Evolutionary conservation across 2,329 filamentous ascomycete genomes (phyloP), one percentile per base, ranked within the genome.

Genomic region (Dactylonectria macrodidyma): DNA sequence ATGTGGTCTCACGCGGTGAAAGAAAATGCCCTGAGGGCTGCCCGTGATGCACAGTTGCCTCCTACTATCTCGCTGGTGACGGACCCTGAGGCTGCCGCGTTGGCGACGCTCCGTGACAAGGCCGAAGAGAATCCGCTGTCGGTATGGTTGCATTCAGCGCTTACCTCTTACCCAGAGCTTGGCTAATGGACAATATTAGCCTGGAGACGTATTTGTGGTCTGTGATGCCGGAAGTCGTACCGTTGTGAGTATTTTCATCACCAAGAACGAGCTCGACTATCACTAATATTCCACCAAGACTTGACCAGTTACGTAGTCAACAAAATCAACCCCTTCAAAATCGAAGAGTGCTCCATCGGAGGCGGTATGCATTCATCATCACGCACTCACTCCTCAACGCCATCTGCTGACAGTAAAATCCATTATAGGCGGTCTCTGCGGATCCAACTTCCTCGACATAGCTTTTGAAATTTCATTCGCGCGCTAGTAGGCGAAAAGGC

Each of bases 151-250:
- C n/a, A 5, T 8, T n/a, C 12, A 14, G 12, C 16, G 2, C 8
- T 41, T 11, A 1, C 33, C 33, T 26, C 2, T 19, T n/a, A 44
- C 7, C 8, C 14, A 0, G 12, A 4, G 12, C 58, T 60, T 30
- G 26, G 26, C 26, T 30, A 30, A 30, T 30, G 7, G 14, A 41
- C 3, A 5, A 41, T 11, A 3, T 3, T 11, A 51, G 58, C 12
- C 22, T 7, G 58, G 58, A 16, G 58, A 60, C 33, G 22, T 47
- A 3, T 52, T 60, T 19, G 24, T 52, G 2, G 58, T 60, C 14
- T 60, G 58, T 8, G 58, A 60, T 38, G 58, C 58, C 41, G 58
- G 58, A 8, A 47, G 58, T 6, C 47, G 58, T 1, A 60, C 58
- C 19, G 58, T 60, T 3, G 58, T 60, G 47, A 41, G 48, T 44